phyloP scores from a whole-genome alignment of 805 yeast genomes.

The Metschnikowia shivogae region DNA sequence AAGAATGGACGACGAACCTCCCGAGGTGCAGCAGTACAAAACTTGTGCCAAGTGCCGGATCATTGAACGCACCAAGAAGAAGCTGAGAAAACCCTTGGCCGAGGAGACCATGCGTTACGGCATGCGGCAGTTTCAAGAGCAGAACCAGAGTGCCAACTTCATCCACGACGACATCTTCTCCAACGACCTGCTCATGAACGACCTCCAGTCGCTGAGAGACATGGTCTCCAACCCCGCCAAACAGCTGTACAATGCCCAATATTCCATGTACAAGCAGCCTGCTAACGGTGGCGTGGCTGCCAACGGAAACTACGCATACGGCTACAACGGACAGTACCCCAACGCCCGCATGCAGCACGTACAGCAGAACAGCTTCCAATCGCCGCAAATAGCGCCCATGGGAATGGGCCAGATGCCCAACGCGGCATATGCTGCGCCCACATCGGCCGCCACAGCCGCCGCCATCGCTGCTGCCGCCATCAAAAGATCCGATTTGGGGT shows the following conservation, averaged over 20 bases:
- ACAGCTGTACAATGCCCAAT: constrained; percentile 16
- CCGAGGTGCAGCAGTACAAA: constrained; percentile 52
- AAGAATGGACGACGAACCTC: constrained; percentile 53
- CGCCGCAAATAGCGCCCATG: constrained; percentile 4
- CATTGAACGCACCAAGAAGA: constrained; percentile 45
- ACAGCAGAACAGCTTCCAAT: constrained; percentile 10
- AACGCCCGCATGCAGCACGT: constrained; percentile 5
- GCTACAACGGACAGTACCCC: constrained; percentile 3
- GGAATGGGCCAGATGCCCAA: neutral
- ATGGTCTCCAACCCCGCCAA: constrained; percentile 11
- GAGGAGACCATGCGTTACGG: constrained; percentile 46
- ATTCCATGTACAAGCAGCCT: constrained; percentile 12
- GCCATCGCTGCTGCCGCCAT: constrained; percentile 18
- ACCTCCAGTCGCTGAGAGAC: constrained; percentile 13
- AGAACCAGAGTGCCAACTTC: constrained; percentile 29
- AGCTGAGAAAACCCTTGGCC: constrained; percentile 42
- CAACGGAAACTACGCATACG: constrained; percentile 10
- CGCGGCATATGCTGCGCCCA: constrained; percentile 5
- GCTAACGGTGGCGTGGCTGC: constrained; percentile 2
- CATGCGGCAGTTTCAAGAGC: constrained; percentile 42
- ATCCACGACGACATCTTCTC: constrained; percentile 29
- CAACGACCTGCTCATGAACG: constrained; percentile 21
- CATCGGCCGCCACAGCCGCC: constrained; percentile 15
- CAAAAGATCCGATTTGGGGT: constrained; percentile 12
- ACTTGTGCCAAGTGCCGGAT: constrained; percentile 58